Conservation (phyloP, 805 yeast species). For the Torulaspora delbrueckii region DNA sequence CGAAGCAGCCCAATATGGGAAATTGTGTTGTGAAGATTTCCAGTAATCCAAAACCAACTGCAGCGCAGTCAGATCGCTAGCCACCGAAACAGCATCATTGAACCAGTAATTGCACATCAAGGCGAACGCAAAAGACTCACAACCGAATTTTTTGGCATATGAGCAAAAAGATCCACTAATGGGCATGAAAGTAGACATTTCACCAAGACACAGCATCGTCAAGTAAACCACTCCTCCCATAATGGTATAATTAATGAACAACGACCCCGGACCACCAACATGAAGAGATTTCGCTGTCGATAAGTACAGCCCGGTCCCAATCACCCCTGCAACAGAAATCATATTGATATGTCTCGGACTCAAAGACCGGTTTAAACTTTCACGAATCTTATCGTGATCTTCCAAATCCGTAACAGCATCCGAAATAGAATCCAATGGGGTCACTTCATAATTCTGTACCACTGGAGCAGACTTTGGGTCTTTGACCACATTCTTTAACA, state of each 20-base stretch:
- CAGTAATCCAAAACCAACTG: slow-evolving; percentile 51
- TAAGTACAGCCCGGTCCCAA: slow-evolving; percentile 64
- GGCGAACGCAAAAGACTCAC: slow-evolving; percentile 65
- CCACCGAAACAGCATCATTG: slow-evolving; percentile 59
- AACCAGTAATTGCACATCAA: slow-evolving; percentile 67
- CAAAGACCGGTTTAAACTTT: slow-evolving; percentile 22
- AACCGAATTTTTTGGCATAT: slow-evolving; percentile 55
- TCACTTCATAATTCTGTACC: background rate
- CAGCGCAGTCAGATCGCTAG: slow-evolving; percentile 60
- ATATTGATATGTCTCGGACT: slow-evolving; percentile 66
- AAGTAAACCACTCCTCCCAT: slow-evolving; percentile 49
- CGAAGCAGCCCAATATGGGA: slow-evolving; percentile 48
- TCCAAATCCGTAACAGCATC: background rate
- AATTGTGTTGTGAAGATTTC: slow-evolving; percentile 32
- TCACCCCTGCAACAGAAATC: slow-evolving; percentile 76
- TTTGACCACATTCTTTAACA: background rate
- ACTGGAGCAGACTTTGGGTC: background rate
- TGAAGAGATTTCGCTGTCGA: slow-evolving; percentile 49
- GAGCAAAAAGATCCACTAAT: slow-evolving; percentile 55
- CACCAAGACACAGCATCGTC: slow-evolving; percentile 52
- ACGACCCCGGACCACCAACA: slow-evolving; percentile 49
- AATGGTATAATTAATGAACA: slow-evolving; percentile 45
- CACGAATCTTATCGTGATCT: slow-evolving; percentile 7
- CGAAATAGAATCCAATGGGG: slow-evolving; percentile 1
- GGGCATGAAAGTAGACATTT: slow-evolving; percentile 52